Evolutionary conservation across 2,329 filamentous ascomycete species (phyloP).

Genomic region (Xylaria sp.): DNA sequence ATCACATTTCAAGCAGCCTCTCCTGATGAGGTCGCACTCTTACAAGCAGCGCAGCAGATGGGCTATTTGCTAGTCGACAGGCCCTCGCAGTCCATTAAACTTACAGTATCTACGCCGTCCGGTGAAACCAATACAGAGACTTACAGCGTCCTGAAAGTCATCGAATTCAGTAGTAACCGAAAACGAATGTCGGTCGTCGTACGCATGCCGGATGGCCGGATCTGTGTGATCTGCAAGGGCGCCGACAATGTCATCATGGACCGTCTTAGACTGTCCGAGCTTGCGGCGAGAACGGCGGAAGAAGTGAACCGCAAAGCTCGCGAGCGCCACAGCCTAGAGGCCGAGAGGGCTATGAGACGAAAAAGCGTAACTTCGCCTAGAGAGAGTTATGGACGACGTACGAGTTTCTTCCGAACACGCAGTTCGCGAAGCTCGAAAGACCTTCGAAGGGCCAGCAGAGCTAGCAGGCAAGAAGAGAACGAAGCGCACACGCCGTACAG

Average conservation of each 20-base stretch:
- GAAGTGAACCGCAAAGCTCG: slow-evolving; percentile 69
- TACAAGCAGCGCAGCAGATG: slow-evolving; percentile 82
- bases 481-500: neutral
- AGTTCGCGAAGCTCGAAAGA: slow-evolving; percentile 44
- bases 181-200: slow-evolving; percentile 92
- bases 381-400: slow-evolving; percentile 48
- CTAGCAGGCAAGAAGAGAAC: slow-evolving; percentile 10
- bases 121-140: slow-evolving; percentile 57
- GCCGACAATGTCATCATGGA: slow-evolving; percentile 85
- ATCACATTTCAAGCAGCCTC: slow-evolving; percentile 88
- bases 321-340: slow-evolving; percentile 61
- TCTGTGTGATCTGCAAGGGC: slow-evolving; percentile 88
- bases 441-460: slow-evolving; percentile 26
- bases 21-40: slow-evolving; percentile 86
- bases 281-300: slow-evolving; percentile 77
- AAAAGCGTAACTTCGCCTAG: slow-evolving; percentile 43
- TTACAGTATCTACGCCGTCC: slow-evolving; percentile 49
- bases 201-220: slow-evolving; percentile 78
- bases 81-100: slow-evolving; percentile 70
- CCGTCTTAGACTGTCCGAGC: slow-evolving; percentile 71
- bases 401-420: slow-evolving; percentile 40
- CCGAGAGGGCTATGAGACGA: slow-evolving; percentile 38
- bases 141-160: slow-evolving; percentile 83
- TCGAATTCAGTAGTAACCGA: slow-evolving; percentile 87
- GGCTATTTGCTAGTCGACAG: slow-evolving; percentile 79